Evolutionary conservation across 176 grass and related monocot species (phyloP), one percentile per base, ranked within the genome.

Genomic region (Chrysopogon serrulatus): DNA sequence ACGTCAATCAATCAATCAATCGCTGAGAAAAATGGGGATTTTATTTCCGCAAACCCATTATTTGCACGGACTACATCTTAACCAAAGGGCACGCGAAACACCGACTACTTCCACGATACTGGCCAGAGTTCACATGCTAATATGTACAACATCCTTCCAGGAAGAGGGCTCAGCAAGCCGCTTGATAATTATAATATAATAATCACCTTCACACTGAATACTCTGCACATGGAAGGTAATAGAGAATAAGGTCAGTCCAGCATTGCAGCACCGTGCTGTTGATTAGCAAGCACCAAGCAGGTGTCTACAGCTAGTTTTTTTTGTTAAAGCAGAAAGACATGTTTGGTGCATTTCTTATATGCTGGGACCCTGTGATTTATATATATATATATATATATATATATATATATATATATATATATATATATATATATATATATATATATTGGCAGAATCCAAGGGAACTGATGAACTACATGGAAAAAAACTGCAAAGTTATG

Each of bases 11-110:
- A 59, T 60, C 78, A 59, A 80, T 23, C 61, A 68, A 79, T 54
- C 21, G 28, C 61, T 9, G 60, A 40, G 48, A 83, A 74, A 87
- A 90, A 84, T 69, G 80, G 84, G 82, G 75, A 74, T 63, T 83
- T 87, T 87, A 87, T 90, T 90, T 83, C 84, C 42, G 40, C 80
- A 66, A 84, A 80, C 79, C 81, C 74, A 81, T 87, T 90, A 90
- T 87, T 90, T 87, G 84, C 89, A 90, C 67, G 79, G 15, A 63
- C 74, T 86, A 86, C 84, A 90, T 75, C 69, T 77, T 83, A 87
- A 87, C 49, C 84, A 84, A 34, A 57, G 57, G 24, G 47, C 59
- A 62, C 71, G 62, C 48, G 67, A 63, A 90, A 63, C 75, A 68
- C 84, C 74, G 73, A 24, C 84, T 83, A 87, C 67, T 82, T 76